Evolutionary conservation across 352 stramenopile species (phyloP).

Genomic region (Halophytophthora batemanensis): DNA sequence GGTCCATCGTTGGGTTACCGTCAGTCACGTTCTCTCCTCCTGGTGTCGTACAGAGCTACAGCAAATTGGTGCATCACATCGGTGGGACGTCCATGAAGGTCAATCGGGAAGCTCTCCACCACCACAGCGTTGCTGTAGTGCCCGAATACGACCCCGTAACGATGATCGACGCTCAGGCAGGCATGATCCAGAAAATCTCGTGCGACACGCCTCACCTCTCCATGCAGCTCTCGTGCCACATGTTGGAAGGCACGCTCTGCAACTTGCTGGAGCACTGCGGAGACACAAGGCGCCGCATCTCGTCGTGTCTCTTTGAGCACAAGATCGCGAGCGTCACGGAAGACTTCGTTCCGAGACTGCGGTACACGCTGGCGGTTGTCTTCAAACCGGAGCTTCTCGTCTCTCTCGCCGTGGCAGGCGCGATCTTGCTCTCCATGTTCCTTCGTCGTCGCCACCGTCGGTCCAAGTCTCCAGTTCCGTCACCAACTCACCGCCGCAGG

Average conservation of each 20-base stretch:
- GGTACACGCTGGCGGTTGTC: constrained; percentile 31
- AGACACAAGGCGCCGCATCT: constrained; percentile 51
- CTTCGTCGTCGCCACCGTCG: constrained; percentile 40
- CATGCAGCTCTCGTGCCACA: constrained; percentile 89
- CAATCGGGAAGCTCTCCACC: constrained; percentile 72
- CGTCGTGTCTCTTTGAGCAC: constrained; percentile 72
- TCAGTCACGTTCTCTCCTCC: constrained; percentile 87
- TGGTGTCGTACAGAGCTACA: constrained; percentile 86
- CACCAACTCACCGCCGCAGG: constrained; percentile 22
- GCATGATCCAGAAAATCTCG: constrained; percentile 89
- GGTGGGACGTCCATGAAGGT: constrained; percentile 68
- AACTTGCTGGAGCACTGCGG: constrained; percentile 82
- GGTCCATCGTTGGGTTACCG: constrained; percentile 65
- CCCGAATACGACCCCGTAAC: constrained; percentile 88
- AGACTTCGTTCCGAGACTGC: constrained; percentile 40
- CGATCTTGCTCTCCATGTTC: constrained; percentile 63
- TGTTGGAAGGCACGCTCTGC: constrained; percentile 88
- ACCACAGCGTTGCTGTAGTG: constrained; percentile 82
- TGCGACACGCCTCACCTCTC: constrained; percentile 84
- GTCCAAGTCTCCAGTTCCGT: constrained; percentile 25
- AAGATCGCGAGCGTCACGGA: constrained; percentile 72
- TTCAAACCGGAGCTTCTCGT: constrained; percentile 60
- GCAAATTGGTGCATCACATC: constrained; percentile 84
- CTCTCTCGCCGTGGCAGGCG: constrained; percentile 40
- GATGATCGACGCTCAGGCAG: constrained; percentile 86